These are phyloP conservation scores for Bipolaris gigantea DNA, from an alignment of 2,329 filamentous ascomycete species.

Conservation along the genomic window DNA sequence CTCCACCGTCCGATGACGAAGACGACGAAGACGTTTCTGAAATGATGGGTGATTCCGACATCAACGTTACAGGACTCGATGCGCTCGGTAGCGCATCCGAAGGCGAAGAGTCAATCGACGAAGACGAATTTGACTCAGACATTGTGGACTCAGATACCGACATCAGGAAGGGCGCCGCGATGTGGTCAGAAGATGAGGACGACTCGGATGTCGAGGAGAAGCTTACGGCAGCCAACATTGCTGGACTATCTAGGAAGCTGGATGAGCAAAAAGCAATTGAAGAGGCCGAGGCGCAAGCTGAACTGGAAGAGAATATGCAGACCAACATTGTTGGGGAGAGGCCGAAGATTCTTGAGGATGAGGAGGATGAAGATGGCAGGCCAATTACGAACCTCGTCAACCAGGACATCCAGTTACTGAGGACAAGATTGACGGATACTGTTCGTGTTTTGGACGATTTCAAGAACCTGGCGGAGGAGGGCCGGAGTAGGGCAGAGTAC, in stretches of 20 bases:
- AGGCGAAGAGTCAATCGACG: constrained; percentile 43
- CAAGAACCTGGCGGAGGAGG: constrained; percentile 75
- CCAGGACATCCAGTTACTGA: constrained; percentile 85
- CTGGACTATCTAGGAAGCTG: constrained; percentile 81
- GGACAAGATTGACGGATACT: constrained; percentile 88
- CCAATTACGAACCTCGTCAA: constrained; percentile 63
- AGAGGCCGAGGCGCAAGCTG: constrained; percentile 79
- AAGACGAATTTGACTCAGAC: constrained; percentile 46
- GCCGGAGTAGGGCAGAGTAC: constrained; percentile 84
- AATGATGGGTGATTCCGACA: constrained; percentile 47
- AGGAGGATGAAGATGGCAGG: constrained; percentile 62
- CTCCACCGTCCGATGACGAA: constrained; percentile 36
- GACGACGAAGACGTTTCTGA: constrained; percentile 36
- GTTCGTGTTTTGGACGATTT: constrained; percentile 91
- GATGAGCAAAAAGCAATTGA: constrained; percentile 77
- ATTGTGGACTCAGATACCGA: constrained; percentile 65
- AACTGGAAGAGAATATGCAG: constrained; percentile 85
- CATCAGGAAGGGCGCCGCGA: constrained; percentile 54
- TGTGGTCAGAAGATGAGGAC: constrained; percentile 97
- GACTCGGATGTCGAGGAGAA: constrained; percentile 87
- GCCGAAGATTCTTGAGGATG: constrained; percentile 65
- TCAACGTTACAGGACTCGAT: constrained; percentile 45
- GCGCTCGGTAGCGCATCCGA: constrained; percentile 45
- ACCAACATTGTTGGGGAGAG: constrained; percentile 80
- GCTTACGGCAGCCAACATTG: constrained; percentile 94